Percentiles rank a stretch among this genome's conserved stretches.
Conservation (phyloP, 495 filamentous ascomycete genomes). For the Lasiosphaeris hirsuta region DNA sequence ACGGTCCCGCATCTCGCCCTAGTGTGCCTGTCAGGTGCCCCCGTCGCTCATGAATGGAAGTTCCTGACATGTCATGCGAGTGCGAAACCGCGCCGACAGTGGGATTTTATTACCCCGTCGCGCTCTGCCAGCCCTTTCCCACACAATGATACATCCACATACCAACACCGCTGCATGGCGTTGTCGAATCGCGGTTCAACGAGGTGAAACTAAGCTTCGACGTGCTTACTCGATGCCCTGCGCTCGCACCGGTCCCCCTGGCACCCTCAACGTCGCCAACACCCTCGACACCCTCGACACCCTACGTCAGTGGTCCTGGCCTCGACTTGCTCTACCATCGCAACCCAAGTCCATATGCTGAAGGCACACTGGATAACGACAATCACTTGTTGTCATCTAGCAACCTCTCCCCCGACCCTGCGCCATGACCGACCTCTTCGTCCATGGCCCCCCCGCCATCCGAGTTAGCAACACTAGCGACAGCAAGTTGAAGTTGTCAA, state of each 20-base stretch:
- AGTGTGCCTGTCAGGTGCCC: conserved; percentile 6
- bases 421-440: conserved; percentile 28
- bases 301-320: neutral
- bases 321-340: neutral
- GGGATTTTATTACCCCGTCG: neutral
- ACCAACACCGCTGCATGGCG: too few relatives aligned
- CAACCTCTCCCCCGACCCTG: neutral
- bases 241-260: neutral
- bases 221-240: conserved; percentile 1
- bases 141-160: too few relatives aligned
- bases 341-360: neutral
- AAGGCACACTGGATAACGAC: neutral
- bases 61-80: too few relatives aligned
- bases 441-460: conserved; percentile 18
- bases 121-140: neutral
- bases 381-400: neutral
- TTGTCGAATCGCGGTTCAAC: neutral
- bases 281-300: neutral
- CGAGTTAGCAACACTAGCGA: conserved; percentile 10
- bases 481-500: conserved; percentile 5
- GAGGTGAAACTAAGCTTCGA: neutral
- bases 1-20: neutral
- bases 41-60: neutral
- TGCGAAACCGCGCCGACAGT: neutral
- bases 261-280: neutral